Evolutionary conservation across 1,284 basidiomycete genomes (phyloP).

Genomic region (Prillingera fragicola): DNA sequence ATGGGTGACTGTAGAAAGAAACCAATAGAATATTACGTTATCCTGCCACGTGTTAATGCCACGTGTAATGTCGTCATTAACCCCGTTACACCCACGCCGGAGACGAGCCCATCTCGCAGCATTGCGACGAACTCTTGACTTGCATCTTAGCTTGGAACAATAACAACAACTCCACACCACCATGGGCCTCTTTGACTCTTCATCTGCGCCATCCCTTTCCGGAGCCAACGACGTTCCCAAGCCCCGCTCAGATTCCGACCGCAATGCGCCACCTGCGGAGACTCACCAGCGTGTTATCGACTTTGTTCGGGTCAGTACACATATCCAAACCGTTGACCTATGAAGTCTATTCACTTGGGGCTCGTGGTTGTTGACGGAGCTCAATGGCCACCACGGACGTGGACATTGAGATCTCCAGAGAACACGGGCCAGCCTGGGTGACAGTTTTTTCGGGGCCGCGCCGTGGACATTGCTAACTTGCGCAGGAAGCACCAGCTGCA

Average conservation of each 20-base stretch:
- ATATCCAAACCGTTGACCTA: background rate
- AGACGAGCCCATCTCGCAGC: background rate
- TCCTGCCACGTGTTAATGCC: background rate
- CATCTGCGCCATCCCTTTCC: constrained; percentile 7
- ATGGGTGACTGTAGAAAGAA: too few relatives aligned
- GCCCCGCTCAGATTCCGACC: constrained; percentile 30
- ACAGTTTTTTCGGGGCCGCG: constrained; percentile 6
- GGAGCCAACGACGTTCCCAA: constrained; percentile 37
- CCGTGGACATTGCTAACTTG: background rate
- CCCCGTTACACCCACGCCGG: background rate
- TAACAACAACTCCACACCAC: background rate
- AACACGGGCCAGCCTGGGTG: background rate
- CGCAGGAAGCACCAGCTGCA: constrained; percentile 20
- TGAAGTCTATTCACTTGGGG: background rate
- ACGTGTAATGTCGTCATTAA: background rate
- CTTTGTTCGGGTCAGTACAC: constrained; percentile 35
- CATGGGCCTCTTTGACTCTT: background rate
- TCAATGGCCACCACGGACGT: background rate
- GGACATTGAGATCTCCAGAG: background rate
- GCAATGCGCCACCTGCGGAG: constrained; percentile 35
- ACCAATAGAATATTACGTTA: too few relatives aligned
- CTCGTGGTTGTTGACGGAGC: background rate
- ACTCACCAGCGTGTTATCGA: constrained; percentile 35
- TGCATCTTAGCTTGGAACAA: background rate
- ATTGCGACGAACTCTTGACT: background rate